Conservation (phyloP, 176 grass and related monocot species). For the Elaeis guineensis region DNA sequence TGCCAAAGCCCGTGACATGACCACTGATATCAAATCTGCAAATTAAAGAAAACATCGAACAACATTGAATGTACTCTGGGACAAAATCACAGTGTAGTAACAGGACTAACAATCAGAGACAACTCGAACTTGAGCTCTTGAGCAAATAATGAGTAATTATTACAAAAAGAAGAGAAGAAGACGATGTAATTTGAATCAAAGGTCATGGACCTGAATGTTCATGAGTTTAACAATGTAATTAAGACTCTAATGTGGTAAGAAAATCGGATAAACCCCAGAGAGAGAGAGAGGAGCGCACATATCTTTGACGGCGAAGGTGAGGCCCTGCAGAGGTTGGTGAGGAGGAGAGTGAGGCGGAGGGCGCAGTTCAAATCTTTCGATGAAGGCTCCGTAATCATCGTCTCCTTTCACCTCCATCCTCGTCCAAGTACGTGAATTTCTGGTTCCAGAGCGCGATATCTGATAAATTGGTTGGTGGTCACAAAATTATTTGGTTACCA, state of each 20-base stretch:
- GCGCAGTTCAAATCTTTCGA: conserved; percentile 31
- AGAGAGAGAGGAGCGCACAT: conserved; percentile 21
- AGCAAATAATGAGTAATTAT: too few relatives aligned
- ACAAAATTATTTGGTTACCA: too few relatives aligned
- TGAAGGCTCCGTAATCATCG: conserved; percentile 41
- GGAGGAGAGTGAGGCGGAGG: conserved; percentile 4
- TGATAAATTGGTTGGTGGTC: too few relatives aligned
- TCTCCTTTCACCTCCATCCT: conserved; percentile 23
- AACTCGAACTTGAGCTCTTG: not conserved
- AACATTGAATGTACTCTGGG: not conserved
- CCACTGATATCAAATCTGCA: conserved; percentile 75
- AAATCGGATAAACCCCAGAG: not conserved
- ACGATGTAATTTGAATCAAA: too few relatives aligned
- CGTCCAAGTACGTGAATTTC: too few relatives aligned
- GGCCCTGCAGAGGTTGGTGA: conserved; percentile 23
- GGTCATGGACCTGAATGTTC: too few relatives aligned
- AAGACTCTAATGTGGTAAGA: not conserved
- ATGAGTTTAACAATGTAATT: too few relatives aligned
- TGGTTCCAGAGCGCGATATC: too few relatives aligned
- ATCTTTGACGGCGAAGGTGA: conserved; percentile 53
- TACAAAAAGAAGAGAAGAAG: too few relatives aligned
- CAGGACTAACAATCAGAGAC: not conserved
- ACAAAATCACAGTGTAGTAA: not conserved
- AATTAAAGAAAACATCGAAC: not conserved
- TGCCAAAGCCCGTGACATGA: conserved; percentile 63